Evolutionary conservation across 1,139 yeast genomes (phyloP).

Genomic region (Taphrina wiesneri): DNA sequence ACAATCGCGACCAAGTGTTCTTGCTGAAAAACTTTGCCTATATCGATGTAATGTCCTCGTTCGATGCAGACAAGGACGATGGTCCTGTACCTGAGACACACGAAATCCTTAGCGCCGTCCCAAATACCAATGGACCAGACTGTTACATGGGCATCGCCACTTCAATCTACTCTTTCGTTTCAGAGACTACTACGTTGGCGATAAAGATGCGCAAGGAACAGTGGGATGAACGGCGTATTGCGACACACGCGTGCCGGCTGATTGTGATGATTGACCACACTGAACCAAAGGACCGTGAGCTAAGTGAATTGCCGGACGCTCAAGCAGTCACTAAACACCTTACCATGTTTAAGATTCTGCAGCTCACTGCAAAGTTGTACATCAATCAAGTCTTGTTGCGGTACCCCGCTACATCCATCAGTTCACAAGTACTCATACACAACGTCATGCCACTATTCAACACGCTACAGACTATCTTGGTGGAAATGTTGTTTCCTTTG

Average conservation of each 20-base stretch:
- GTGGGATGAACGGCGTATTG: not conserved
- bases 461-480: slow-evolving; percentile 2
- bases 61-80: not conserved
- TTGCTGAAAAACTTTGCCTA: slow-evolving; percentile 1
- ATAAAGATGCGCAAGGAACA: not conserved
- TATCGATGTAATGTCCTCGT: slow-evolving; percentile 6
- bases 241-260: slow-evolving; percentile 1
- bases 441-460: not conserved
- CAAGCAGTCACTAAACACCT: not conserved
- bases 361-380: not conserved
- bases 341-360: slow-evolving; percentile 3
- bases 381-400: not conserved
- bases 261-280: not conserved
- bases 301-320: not conserved
- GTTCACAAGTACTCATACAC: not conserved
- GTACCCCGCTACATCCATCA: not conserved
- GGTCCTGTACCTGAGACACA: not conserved
- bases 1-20: not conserved
- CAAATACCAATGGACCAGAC: not conserved
- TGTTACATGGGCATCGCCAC: slow-evolving; percentile 1
- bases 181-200: not conserved
- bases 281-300: not conserved
- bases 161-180: not conserved
- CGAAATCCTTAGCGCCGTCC: not conserved
- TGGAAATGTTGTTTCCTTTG: slow-evolving; percentile 8